These are phyloP conservation scores for Gnomoniopsis smithogilvyi DNA, from an alignment of 2,329 filamentous ascomycete genomes.

Conservation along the genomic window DNA sequence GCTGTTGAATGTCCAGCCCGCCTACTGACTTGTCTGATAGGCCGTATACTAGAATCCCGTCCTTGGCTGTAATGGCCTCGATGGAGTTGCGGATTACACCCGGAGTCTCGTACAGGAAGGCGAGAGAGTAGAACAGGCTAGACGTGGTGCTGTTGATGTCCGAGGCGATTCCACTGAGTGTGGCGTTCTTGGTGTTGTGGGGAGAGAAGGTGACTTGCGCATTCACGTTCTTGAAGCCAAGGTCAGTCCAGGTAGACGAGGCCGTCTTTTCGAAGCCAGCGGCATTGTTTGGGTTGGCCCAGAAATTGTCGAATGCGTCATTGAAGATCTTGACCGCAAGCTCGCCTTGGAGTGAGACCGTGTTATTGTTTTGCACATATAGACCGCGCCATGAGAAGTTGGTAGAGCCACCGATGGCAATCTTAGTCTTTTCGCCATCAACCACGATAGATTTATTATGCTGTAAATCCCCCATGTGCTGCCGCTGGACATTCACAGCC, in stretches of 20 bases:
- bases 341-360: conserved; percentile 17
- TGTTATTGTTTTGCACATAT: conserved; percentile 22
- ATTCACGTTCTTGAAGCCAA: conserved; percentile 18
- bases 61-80: conserved; percentile 15
- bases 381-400: conserved; percentile 22
- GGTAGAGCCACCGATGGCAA: conserved; percentile 21
- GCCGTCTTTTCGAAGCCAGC: conserved; percentile 19
- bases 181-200: conserved; percentile 19
- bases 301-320: conserved; percentile 19
- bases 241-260: conserved; percentile 19
- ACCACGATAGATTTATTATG: conserved; percentile 21
- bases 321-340: conserved; percentile 19
- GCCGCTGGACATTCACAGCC: conserved; percentile 19
- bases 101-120: conserved; percentile 29
- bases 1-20: conserved; percentile 17
- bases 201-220: conserved; percentile 23
- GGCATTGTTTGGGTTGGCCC: conserved; percentile 20
- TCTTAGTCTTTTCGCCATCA: conserved; percentile 19
- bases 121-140: conserved; percentile 23
- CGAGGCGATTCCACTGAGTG: conserved; percentile 19
- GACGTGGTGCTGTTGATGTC: conserved; percentile 34
- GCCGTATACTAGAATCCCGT: conserved; percentile 22
- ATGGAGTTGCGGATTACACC: conserved; percentile 22
- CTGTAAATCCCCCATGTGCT: conserved; percentile 22
- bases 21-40: conserved; percentile 22